These are phyloP conservation scores for Halenospora varia DNA, from an alignment of 495 filamentous ascomycete genomes.

Conservation along the genomic window DNA sequence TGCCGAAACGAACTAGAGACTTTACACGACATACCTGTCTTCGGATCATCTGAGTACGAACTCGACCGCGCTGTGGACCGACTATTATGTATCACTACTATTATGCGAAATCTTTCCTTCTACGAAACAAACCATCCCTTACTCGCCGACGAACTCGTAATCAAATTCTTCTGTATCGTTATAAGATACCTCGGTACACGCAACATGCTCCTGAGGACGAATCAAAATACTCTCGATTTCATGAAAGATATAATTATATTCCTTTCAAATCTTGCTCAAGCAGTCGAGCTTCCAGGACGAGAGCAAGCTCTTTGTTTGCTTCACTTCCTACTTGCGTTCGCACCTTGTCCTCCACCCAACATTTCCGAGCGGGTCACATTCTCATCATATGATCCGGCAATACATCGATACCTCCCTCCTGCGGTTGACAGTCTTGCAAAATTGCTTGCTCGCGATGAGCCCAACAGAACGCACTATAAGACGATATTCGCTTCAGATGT, in stretches of 20 bases:
- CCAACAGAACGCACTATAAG: constrained; percentile 79
- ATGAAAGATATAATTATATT: constrained; percentile 93
- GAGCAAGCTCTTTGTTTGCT: constrained; percentile 86
- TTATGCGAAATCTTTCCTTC: constrained; percentile 90
- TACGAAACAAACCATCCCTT: constrained; percentile 65
- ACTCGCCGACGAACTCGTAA: constrained; percentile 68
- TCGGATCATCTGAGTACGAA: constrained; percentile 76
- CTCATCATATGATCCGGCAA: constrained; percentile 67
- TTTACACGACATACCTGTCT: constrained; percentile 63
- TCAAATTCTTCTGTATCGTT: constrained; percentile 74
- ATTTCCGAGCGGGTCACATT: constrained; percentile 63
- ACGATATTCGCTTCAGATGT: constrained; percentile 74
- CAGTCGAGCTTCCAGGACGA: constrained; percentile 76
- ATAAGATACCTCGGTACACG: constrained; percentile 87
- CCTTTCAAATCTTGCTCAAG: constrained; percentile 79
- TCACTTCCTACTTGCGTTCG: constrained; percentile 87
- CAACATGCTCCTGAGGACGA: constrained; percentile 75
- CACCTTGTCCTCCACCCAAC: constrained; percentile 63
- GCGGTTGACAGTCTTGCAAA: constrained; percentile 91
- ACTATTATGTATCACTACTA: constrained; percentile 86
- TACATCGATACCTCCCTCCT: constrained; percentile 85
- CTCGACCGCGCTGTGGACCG: constrained; percentile 83
- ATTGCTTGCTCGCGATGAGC: constrained; percentile 87
- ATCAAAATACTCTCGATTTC: constrained; percentile 83
- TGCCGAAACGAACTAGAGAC: constrained; percentile 66